Base-by-base conservation (phyloP, 441 rosid genomes). In the Monsonia emarginata region DNA sequence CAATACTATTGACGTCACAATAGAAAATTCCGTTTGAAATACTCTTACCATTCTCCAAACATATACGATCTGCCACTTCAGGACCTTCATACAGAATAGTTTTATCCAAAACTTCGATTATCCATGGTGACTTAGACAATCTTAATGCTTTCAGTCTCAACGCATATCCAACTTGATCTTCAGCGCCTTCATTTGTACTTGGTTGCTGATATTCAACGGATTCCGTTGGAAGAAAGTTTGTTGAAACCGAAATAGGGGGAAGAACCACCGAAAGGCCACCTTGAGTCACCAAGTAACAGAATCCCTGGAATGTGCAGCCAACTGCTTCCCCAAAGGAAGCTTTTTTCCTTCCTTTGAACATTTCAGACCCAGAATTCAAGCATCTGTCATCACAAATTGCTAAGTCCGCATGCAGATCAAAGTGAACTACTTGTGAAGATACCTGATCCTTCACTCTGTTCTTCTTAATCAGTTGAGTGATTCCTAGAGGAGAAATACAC, bases 281-380 rank as follows among this genome's bases (percentile, higher is more conserved):
- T 75, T 81, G 74, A 69, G 90, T 91, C 71, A 95, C 96, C 83
- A 95, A 65, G 81, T 89, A 95, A 57, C 91, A 74, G 78, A 78
- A 84, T 18, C 97, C 97, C 76, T 85, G 96, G 83, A 86, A 94
- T 70, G 80, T 81, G 68, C 97, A 89, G 67, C 91, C 99, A 76
- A 95, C 83, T 70, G 87, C 87, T 75, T 83, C 89, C 74, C 78
- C 91, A 74, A 81, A 65, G 66, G 66, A 71, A 75, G 72, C 68
- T 65, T 85, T 88, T 72, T 80, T 67, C 68, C 76, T 81, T 64
- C 79, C 89, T 62, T 61, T 73, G 46, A 30, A 62, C 14, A 65
- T 59, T 65, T 77, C 80, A 44, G 69, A 76, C 54, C 69, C 70
- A 61, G 67, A 69, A 77, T 74, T 72, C 77, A 91, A 71, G 81